These are phyloP conservation scores for Papilionanthe hybrid DNA, from an alignment of 116 monocot species.

Conservation along the genomic window DNA sequence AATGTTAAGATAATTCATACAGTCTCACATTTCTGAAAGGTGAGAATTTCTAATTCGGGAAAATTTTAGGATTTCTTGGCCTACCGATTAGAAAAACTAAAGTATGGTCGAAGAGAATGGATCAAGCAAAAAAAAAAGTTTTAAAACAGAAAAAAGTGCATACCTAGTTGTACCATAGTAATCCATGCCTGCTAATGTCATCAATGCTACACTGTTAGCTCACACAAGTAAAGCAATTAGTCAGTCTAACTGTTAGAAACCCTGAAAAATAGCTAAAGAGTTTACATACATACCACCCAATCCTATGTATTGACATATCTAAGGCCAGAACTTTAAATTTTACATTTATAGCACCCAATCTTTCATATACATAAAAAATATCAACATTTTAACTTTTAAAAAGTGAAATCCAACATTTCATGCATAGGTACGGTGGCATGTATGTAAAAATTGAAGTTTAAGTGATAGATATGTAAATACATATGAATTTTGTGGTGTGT, in stretches of 20 bases:
- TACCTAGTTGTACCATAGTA: constrained; percentile 99
- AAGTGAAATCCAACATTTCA: no score
- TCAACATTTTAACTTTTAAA: no score
- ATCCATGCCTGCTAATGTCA: constrained; percentile 89
- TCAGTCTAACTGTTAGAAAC: neutral
- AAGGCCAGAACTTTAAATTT: no score
- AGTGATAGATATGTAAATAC: no score
- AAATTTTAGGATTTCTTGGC: neutral
- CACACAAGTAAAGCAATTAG: constrained; percentile 1
- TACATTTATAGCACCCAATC: no score
- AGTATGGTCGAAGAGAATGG: neutral
- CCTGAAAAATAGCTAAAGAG: neutral
- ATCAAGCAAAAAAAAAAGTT: neutral
- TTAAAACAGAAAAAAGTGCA: neutral
- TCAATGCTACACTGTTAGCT: constrained; percentile 67
- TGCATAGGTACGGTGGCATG: no score
- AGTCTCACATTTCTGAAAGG: neutral
- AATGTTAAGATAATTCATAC: neutral
- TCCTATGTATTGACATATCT: no score
- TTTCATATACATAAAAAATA: no score
- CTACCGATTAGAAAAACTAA: neutral
- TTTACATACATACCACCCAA: no score
- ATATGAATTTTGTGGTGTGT: no score
- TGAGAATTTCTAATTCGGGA: neutral
- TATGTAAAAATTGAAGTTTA: no score